phyloP scores from a whole-genome alignment of 495 filamentous ascomycete genomes.

The Terfezia boudieri region DNA sequence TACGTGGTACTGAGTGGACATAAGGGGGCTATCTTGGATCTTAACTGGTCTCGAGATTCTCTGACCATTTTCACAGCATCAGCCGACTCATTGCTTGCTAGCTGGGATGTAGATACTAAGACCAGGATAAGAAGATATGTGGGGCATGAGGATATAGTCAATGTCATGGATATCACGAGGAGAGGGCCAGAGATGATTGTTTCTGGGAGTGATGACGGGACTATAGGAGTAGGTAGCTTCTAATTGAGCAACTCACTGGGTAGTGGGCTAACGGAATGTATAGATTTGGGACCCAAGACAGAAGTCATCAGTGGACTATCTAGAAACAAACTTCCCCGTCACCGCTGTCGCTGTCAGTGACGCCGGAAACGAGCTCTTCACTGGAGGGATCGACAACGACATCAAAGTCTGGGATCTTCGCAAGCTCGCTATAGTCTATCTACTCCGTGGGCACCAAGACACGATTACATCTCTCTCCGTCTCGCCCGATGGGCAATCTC shows the following conservation, averaged over 20 bases:
- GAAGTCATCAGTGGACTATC: conserved; percentile 67
- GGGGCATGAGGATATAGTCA: conserved; percentile 87
- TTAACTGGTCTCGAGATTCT: conserved; percentile 85
- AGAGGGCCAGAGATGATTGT: conserved; percentile 76
- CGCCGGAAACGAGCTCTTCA: conserved; percentile 87
- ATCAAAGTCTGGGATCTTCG: conserved; percentile 86
- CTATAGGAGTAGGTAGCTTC: conserved; percentile 37
- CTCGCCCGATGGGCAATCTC: conserved; percentile 74
- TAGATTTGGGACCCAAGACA: conserved; percentile 84
- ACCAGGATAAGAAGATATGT: conserved; percentile 71
- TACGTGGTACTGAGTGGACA: conserved; percentile 79
- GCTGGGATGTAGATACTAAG: conserved; percentile 83
- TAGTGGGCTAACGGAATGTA: conserved; percentile 1
- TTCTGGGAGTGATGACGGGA: conserved; percentile 79
- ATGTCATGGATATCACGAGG: conserved; percentile 64
- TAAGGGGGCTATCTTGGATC: conserved; percentile 37
- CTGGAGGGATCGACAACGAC: conserved; percentile 87
- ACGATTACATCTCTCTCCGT: conserved; percentile 75
- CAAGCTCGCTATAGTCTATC: conserved; percentile 68
- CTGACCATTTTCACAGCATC: conserved; percentile 80
- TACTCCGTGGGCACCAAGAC: conserved; percentile 73
- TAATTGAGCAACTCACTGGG: not conserved
- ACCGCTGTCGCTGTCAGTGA: conserved; percentile 78
- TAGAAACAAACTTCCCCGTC: conserved; percentile 81
- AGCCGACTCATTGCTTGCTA: conserved; percentile 68